phyloP scores from a whole-genome alignment of 2,329 filamentous ascomycete species.

The Coniella lustricola region DNA sequence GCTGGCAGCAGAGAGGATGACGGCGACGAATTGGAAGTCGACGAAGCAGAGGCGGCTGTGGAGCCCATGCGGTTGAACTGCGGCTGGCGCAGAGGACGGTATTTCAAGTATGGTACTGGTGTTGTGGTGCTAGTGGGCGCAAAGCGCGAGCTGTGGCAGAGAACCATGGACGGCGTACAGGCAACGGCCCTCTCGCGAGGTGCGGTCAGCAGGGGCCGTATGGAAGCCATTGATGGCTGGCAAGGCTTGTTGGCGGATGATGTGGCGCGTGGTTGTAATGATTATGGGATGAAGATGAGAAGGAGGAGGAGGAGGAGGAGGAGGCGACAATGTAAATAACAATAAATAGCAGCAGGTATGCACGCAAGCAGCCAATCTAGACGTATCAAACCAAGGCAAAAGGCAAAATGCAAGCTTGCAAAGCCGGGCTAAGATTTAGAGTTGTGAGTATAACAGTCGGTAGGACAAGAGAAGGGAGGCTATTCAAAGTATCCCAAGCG shows the following conservation, averaged over 20 bases:
- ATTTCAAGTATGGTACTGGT: constrained; percentile 10
- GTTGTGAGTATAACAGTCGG: too few relatives aligned
- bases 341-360: too few relatives aligned
- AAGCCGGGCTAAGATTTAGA: too few relatives aligned
- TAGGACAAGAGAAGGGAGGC: too few relatives aligned
- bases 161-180: constrained; percentile 1
- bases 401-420: too few relatives aligned
- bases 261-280: background rate
- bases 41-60: background rate
- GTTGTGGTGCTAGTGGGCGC: constrained; percentile 3
- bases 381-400: too few relatives aligned
- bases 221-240: constrained; percentile 9
- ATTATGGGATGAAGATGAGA: background rate
- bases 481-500: background rate
- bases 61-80: constrained; percentile 14
- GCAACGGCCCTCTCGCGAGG: constrained; percentile 2
- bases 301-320: background rate
- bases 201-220: constrained; percentile 7
- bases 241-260: too few relatives aligned
- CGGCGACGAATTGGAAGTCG: too few relatives aligned
- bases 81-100: constrained; percentile 13
- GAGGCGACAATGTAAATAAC: too few relatives aligned
- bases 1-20: background rate
- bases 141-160: constrained; percentile 1
- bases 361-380: too few relatives aligned